Conservation (phyloP, 768 basidiomycete genomes). For the Mycena metata region DNA sequence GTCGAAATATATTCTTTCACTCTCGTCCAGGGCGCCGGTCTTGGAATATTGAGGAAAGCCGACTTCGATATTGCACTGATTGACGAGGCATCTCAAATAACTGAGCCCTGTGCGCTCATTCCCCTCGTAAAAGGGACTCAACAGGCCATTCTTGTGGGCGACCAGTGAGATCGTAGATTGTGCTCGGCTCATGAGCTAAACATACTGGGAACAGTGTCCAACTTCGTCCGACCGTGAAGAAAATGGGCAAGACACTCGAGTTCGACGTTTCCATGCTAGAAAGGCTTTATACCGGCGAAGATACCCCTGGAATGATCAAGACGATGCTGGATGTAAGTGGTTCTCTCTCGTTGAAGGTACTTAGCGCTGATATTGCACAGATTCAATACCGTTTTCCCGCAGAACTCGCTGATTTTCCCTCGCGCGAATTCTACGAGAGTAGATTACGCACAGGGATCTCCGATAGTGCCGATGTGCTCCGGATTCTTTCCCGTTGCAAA, state of each 20-base stretch:
- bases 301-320: slow-evolving; percentile 56
- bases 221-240: slow-evolving; percentile 72
- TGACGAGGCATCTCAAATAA: slow-evolving; percentile 80
- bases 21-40: slow-evolving; percentile 58
- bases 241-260: slow-evolving; percentile 68
- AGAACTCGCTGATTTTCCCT: slow-evolving; percentile 72
- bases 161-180: slow-evolving; percentile 64
- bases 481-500: slow-evolving; percentile 51
- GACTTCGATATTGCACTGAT: slow-evolving; percentile 75
- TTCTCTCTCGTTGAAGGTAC: not conserved
- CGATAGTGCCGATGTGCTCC: slow-evolving; percentile 52
- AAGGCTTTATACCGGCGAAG: slow-evolving; percentile 62
- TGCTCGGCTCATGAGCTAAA: not conserved
- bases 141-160: slow-evolving; percentile 73
- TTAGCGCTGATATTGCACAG: slow-evolving; percentile 39
- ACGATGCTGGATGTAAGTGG: slow-evolving; percentile 71
- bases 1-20: not conserved
- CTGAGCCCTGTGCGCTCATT: slow-evolving; percentile 74
- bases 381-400: slow-evolving; percentile 76
- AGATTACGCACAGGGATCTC: slow-evolving; percentile 62
- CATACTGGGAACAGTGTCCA: slow-evolving; percentile 63
- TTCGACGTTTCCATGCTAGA: slow-evolving; percentile 76
- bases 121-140: slow-evolving; percentile 75
- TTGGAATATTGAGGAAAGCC: slow-evolving; percentile 67
- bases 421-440: slow-evolving; percentile 72